A percentile compares a stretch with the other conserved stretches of the same genome.
phyloP scores from a whole-genome alignment of 176 grass and related monocot genomes.

The Triticum dicoccoides region DNA sequence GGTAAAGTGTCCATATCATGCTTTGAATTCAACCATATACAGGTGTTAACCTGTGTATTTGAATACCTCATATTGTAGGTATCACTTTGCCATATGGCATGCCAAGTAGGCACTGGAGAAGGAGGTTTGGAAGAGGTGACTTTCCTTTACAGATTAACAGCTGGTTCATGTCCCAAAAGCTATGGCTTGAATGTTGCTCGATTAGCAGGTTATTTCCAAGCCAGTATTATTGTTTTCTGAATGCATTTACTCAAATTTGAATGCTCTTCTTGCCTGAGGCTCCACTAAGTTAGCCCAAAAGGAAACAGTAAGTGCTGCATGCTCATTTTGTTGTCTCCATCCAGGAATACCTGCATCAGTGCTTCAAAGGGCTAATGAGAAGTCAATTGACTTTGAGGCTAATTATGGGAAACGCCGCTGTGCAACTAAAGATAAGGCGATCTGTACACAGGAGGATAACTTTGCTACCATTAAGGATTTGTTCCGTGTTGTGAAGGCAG shows the following conservation, averaged over 20 bases:
- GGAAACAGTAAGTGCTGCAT: not conserved
- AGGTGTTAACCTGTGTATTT: conserved; percentile 30
- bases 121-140: conserved; percentile 82
- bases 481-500: conserved; percentile 31
- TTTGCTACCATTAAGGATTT: conserved; percentile 52
- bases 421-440: conserved; percentile 19
- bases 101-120: conserved; percentile 61
- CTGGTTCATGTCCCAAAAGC: conserved; percentile 95
- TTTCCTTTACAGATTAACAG: conserved; percentile 77
- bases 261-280: not conserved
- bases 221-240: conserved; percentile 8
- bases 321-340: conserved; percentile 18
- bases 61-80: conserved; percentile 49
- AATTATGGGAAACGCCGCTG: conserved; percentile 48
- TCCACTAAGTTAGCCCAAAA: not conserved
- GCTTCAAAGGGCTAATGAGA: conserved; percentile 71
- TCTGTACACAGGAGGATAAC: conserved; percentile 18
- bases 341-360: conserved; percentile 79
- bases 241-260: conserved; percentile 3
- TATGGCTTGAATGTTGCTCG: conserved; percentile 97
- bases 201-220: conserved; percentile 67
- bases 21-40: not conserved
- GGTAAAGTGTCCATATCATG: conserved; percentile 40
- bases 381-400: conserved; percentile 78
- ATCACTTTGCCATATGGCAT: conserved; percentile 88